Evolutionary conservation across 768 basidiomycete species (phyloP).

Genomic region (Mycena galericulata): DNA sequence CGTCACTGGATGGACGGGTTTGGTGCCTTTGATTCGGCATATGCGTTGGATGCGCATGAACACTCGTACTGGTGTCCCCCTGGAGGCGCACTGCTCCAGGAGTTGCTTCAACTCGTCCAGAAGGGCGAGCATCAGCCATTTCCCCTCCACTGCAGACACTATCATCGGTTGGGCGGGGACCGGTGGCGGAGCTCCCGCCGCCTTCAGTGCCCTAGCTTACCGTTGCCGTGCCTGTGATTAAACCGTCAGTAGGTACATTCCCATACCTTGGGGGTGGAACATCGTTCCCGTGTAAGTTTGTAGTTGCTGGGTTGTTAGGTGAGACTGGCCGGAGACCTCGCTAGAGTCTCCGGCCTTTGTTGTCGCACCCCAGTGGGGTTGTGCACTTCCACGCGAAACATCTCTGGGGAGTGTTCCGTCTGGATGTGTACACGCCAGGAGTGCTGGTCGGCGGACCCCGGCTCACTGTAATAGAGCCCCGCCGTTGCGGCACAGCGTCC

Average conservation of each 20-base stretch:
- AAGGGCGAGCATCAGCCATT: not conserved
- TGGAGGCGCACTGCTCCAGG: no score
- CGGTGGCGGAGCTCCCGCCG: conserved; percentile 5
- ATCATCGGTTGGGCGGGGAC: not conserved
- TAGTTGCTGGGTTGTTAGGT: not conserved
- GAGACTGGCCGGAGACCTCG: not conserved
- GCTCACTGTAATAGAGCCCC: no score
- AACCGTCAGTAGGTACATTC: conserved; percentile 2
- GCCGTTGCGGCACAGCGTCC: conserved; percentile 10
- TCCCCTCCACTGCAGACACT: conserved; percentile 3
- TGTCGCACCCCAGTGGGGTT: not conserved
- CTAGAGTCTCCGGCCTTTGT: conserved; percentile 5
- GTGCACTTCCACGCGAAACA: not conserved
- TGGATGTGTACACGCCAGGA: conserved; percentile 9
- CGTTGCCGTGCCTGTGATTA: not conserved
- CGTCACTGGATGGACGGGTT: no score
- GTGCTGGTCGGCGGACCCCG: conserved; percentile 27
- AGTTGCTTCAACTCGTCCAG: not conserved
- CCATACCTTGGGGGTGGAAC: conserved; percentile 6
- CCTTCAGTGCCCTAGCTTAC: not conserved
- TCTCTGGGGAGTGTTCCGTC: not conserved
- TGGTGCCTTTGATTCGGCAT: no score
- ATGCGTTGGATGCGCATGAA: no score
- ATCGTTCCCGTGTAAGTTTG: not conserved
- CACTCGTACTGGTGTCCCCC: no score